Percentiles rank a stretch among this genome's conserved stretches.
These are phyloP conservation scores for Paecilomyces fulvus DNA, from an alignment of 2,329 filamentous ascomycete species.

Conservation along the genomic window DNA sequence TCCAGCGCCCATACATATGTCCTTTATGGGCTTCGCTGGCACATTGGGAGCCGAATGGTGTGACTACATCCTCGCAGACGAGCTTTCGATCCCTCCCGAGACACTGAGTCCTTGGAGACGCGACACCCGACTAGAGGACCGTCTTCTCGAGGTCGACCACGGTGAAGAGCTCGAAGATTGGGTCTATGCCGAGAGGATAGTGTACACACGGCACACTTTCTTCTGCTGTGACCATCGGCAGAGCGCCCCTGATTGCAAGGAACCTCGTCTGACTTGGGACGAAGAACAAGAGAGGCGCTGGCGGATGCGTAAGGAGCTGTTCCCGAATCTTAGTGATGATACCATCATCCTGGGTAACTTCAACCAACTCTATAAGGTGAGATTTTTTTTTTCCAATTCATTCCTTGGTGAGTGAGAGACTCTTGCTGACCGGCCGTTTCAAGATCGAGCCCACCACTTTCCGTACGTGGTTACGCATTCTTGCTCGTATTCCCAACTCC, in stretches of 20 bases:
- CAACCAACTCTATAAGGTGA: slow-evolving; percentile 96
- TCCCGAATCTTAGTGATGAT: slow-evolving; percentile 73
- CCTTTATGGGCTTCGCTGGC: slow-evolving; percentile 98
- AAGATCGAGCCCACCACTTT: slow-evolving; percentile 99
- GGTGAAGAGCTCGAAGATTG: slow-evolving; percentile 66
- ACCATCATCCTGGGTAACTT: slow-evolving; percentile 93
- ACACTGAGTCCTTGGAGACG: slow-evolving; percentile 73
- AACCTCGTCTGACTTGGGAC: slow-evolving; percentile 65
- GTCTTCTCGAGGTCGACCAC: slow-evolving; percentile 53
- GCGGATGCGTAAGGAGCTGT: slow-evolving; percentile 88
- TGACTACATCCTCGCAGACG: slow-evolving; percentile 88
- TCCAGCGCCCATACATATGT: slow-evolving; percentile 95
- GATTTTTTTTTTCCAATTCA: slow-evolving; percentile 15
- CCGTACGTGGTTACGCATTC: slow-evolving; percentile 87
- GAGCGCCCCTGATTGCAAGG: slow-evolving; percentile 66
- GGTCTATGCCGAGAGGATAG: slow-evolving; percentile 95
- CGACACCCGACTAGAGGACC: slow-evolving; percentile 66
- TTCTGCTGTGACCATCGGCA: slow-evolving; percentile 97
- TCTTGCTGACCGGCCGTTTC: slow-evolving; percentile 4
- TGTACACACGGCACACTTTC: slow-evolving; percentile 90
- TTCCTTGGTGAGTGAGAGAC: neutral
- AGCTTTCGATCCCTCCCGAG: slow-evolving; percentile 71
- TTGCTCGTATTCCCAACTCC: slow-evolving; percentile 75
- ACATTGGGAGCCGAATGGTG: slow-evolving; percentile 97
- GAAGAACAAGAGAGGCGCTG: slow-evolving; percentile 75